Conservation (phyloP, 306 rosid species). For the Hylodesmum podocarpum region DNA sequence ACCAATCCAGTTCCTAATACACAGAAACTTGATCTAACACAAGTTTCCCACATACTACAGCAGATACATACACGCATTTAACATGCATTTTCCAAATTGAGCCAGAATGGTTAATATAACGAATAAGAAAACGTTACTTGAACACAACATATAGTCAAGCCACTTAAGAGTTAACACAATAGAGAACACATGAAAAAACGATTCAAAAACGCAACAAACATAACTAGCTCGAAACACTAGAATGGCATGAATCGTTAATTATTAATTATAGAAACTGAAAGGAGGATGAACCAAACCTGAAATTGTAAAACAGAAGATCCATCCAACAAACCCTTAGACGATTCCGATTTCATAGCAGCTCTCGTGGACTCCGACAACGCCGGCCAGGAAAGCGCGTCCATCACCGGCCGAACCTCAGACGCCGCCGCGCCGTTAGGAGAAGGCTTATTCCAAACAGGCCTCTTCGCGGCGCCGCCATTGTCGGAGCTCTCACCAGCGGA, state of each 20-base stretch:
- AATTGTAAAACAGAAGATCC: slow-evolving; percentile 45
- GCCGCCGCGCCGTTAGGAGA: slow-evolving; percentile 50
- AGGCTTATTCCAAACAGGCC: slow-evolving; percentile 77
- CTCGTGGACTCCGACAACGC: slow-evolving; percentile 62
- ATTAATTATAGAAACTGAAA: neutral
- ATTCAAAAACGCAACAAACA: slow-evolving; percentile 4
- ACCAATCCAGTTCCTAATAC: neutral
- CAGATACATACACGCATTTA: neutral
- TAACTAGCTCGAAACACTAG: neutral
- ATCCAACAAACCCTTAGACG: slow-evolving; percentile 55
- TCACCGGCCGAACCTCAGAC: slow-evolving; percentile 58
- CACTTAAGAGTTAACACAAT: neutral
- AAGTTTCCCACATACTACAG: neutral
- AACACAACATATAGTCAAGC: neutral
- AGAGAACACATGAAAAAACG: neutral
- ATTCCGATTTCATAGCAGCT: slow-evolving; percentile 48
- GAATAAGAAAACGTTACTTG: neutral
- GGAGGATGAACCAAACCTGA: slow-evolving; percentile 56
- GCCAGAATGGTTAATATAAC: neutral
- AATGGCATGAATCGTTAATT: neutral
- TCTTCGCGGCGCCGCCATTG: slow-evolving; percentile 49
- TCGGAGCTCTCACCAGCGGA: slow-evolving; percentile 44
- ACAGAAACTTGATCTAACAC: neutral
- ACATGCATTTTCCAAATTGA: slow-evolving; percentile 5
- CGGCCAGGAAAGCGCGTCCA: slow-evolving; percentile 76